phyloP scores from a whole-genome alignment of 208 protist genomes.

The Leishmania guyanensis region DNA sequence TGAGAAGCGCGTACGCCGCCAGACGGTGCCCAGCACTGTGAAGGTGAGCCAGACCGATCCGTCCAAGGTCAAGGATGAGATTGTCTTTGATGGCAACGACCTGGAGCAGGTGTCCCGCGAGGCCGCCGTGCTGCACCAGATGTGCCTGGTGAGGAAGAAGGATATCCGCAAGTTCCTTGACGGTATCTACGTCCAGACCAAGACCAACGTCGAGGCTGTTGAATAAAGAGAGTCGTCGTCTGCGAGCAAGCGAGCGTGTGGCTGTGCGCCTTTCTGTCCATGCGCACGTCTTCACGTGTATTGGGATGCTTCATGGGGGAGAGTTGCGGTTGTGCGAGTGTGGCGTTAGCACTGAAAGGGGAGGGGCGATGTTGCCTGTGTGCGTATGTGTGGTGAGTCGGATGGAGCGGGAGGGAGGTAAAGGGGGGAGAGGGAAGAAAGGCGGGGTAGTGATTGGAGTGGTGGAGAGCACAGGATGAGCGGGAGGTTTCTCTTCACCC shows the following conservation, averaged over 20 bases:
- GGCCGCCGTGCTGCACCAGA: constrained; percentile 96
- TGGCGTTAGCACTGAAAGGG: background rate
- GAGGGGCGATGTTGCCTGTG: background rate
- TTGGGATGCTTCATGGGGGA: background rate
- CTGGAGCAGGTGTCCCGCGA: constrained; percentile 93
- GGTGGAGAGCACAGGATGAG: background rate
- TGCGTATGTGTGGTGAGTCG: background rate
- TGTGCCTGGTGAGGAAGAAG: constrained; percentile 97
- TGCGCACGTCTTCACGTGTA: background rate
- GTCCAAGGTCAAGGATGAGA: constrained; percentile 97
- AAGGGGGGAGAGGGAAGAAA: background rate
- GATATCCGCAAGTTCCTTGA: constrained; percentile 99
- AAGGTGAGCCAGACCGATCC: constrained; percentile 83
- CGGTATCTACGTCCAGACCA: constrained; percentile 99
- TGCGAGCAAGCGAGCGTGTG: background rate
- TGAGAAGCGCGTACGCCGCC: constrained; percentile 95
- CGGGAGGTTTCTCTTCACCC: background rate
- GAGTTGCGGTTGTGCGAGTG: background rate
- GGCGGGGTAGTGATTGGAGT: background rate
- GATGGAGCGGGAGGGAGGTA: background rate
- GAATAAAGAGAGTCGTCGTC: constrained; percentile 34
- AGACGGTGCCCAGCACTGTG: constrained; percentile 91
- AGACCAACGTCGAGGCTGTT: constrained; percentile 85
- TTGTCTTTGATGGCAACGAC: constrained; percentile 97
- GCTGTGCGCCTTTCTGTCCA: background rate